Percentiles rank a stretch among this genome's conserved stretches.
These are phyloP conservation scores for Sclerotinia trifoliorum DNA, from an alignment of 2,329 filamentous ascomycete species.

Conservation along the genomic window DNA sequence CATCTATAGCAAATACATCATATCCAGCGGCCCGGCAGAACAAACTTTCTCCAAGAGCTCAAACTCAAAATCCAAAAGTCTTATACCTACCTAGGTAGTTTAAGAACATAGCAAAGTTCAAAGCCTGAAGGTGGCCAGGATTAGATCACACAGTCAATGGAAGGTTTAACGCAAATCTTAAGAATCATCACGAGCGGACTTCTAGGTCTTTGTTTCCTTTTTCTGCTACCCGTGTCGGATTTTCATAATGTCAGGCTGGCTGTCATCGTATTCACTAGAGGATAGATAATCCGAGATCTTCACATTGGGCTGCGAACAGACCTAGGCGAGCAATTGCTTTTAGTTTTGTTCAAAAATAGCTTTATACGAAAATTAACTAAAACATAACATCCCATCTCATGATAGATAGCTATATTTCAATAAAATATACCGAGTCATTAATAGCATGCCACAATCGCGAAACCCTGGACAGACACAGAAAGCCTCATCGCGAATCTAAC, in stretches of 20 bases:
- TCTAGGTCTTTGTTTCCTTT: background rate
- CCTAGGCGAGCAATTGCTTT: background rate
- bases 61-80: background rate
- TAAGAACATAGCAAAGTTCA: background rate
- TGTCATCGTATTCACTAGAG: background rate
- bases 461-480: background rate
- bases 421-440: background rate
- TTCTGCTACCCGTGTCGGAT: background rate
- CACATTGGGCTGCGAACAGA: constrained; percentile 1
- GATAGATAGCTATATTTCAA: background rate
- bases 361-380: background rate
- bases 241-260: background rate
- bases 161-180: background rate
- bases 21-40: background rate
- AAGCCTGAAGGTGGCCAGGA: background rate
- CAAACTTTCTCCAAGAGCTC: background rate
- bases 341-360: background rate
- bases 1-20: background rate
- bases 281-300: background rate
- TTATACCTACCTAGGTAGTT: background rate
- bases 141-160: background rate
- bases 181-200: background rate
- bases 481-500: constrained; percentile 19
- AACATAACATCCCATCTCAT: background rate
- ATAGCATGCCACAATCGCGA: background rate